These are phyloP conservation scores for Phanerochaete carnosa DNA, from an alignment of 768 basidiomycete species.

Conservation along the genomic window DNA sequence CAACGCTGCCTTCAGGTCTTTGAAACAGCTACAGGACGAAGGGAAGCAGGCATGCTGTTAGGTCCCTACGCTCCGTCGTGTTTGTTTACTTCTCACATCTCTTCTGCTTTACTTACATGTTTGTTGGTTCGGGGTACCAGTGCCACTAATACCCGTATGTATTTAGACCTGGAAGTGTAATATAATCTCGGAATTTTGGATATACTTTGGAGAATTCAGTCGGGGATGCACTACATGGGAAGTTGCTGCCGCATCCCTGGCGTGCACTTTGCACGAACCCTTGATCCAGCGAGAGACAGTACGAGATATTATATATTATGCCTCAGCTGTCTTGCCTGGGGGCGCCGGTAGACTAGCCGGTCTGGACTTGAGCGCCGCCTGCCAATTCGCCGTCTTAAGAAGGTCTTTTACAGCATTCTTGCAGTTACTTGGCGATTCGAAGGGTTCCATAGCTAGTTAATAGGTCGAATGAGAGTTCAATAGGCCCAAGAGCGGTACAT, in stretches of 20 bases:
- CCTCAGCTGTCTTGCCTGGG: too few relatives aligned
- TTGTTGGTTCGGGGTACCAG: background rate
- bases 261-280: too few relatives aligned
- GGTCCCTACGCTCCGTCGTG: background rate
- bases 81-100: too few relatives aligned
- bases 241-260: too few relatives aligned
- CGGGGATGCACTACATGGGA: background rate
- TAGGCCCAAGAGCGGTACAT: too few relatives aligned
- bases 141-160: background rate
- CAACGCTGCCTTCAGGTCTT: constrained; percentile 36
- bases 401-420: too few relatives aligned
- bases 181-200: background rate
- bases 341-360: background rate
- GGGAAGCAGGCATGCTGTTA: constrained; percentile 19
- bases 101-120: background rate
- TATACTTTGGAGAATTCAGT: background rate
- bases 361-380: background rate
- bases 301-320: too few relatives aligned
- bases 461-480: too few relatives aligned
- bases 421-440: too few relatives aligned
- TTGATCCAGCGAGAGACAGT: too few relatives aligned
- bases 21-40: constrained; percentile 31
- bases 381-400: too few relatives aligned
- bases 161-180: background rate
- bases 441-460: too few relatives aligned